Conservation (phyloP, 495 filamentous ascomycete species). For the Daldinia caldariorum region DNA sequence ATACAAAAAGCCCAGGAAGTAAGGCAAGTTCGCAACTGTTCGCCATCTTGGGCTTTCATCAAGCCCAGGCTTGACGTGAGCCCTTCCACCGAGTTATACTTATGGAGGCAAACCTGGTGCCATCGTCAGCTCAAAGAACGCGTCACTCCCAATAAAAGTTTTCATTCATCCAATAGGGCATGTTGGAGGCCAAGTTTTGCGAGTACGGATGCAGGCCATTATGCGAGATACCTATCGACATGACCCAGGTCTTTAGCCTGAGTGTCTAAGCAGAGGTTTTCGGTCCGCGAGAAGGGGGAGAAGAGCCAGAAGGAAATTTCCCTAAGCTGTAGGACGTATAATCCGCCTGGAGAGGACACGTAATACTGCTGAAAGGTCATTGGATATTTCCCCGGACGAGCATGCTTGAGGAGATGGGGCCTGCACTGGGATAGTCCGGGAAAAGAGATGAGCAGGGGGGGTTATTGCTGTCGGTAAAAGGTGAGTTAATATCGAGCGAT, state of each 20-base stretch:
- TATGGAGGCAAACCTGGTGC: constrained; percentile 20
- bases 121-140: constrained; percentile 38
- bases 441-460: constrained; percentile 38
- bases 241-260: constrained; percentile 39
- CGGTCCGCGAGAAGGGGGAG: constrained; percentile 36
- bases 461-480: constrained; percentile 35
- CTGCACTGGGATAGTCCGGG: constrained; percentile 34
- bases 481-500: constrained; percentile 34
- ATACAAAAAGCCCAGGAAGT: constrained; percentile 24
- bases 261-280: constrained; percentile 26
- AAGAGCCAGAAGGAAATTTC: constrained; percentile 1
- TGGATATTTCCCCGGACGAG: constrained; percentile 18
- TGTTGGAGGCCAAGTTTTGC: constrained; percentile 15
- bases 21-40: constrained; percentile 22
- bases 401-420: constrained; percentile 24
- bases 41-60: constrained; percentile 7
- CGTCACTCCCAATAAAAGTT: constrained; percentile 29
- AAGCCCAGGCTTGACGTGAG: constrained; percentile 16
- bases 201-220: constrained; percentile 24
- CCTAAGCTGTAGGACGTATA: constrained; percentile 15
- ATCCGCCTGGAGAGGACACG: constrained; percentile 29
- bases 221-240: constrained; percentile 22
- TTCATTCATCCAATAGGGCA: constrained; percentile 24
- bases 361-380: constrained; percentile 27
- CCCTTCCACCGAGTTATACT: constrained; percentile 30